Evolutionary conservation across 169 alveolate species (phyloP), one percentile per base, ranked within the genome.

Genomic region (Pseudocohnilembus persalinus): DNA sequence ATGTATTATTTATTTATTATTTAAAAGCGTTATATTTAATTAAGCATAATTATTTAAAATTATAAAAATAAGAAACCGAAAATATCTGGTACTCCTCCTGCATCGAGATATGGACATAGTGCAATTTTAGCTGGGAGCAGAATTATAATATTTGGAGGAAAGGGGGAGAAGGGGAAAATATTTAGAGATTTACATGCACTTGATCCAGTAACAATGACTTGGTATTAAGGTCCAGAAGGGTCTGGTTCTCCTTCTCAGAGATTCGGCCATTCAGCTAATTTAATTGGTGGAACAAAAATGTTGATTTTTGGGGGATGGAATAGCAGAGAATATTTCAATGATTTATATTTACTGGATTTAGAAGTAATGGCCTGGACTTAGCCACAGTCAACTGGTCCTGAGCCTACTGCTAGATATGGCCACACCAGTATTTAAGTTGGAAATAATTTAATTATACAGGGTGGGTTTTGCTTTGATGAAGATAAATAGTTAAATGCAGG

Each of bases 301-400:
- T 93, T 92, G 88, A 88, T 97, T 32, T 97, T 96, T 76, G 99
- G 99, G 63, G 99, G 99, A 1, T 96, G 97, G 96, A 94, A 94
- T 82, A 97, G 97, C 73, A 89, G 86, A 73, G 91, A 84, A n/a
- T 94, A 92, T 84, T 94, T 90, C 85, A 94, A 94, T 89, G 99
- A 96, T 87, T 93, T 95, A 16, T 88, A 87, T 84, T 93, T 94
- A 15, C 90, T 96, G 31, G 98, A 97, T 79, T 90, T 97, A 30
- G 97, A 92, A 81, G 92, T 92, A 34, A 96, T 96, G 97, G 98
- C 98, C 1, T 97, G 99, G 98, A 92, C 96, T 72, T 84, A 91
- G 77, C 97, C 97, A 26, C 89, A 88, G 4, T 90, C 96, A 28
- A 88, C 95, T 27, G 99, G 90, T 77, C 30, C 96, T 31, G 93